These are phyloP conservation scores for Aspergillus piperis DNA, from an alignment of 2,329 filamentous ascomycete genomes.

Conservation along the genomic window DNA sequence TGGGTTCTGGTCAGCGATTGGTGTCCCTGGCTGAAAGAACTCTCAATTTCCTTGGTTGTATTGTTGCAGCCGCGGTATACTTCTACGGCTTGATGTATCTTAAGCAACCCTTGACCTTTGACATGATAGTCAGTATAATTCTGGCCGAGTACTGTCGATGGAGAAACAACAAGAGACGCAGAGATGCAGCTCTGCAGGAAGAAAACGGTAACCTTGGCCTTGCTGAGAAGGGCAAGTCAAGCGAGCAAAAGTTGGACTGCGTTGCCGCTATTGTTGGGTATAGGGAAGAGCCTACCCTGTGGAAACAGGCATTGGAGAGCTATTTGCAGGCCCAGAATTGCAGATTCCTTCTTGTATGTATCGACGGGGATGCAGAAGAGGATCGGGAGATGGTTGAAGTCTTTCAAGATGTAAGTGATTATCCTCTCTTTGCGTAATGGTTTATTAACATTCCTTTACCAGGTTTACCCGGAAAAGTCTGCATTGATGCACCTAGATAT, in stretches of 20 bases:
- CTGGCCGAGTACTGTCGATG: constrained; percentile 31
- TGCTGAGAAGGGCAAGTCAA: not conserved
- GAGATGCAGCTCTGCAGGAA: constrained; percentile 18
- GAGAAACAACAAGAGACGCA: constrained; percentile 25
- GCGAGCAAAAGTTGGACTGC: constrained; percentile 21
- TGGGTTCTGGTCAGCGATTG: not conserved
- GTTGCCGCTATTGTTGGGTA: constrained; percentile 35
- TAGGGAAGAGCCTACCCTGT: constrained; percentile 33
- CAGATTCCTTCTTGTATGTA: constrained; percentile 30
- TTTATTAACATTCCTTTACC: not conserved
- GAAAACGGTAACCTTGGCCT: constrained; percentile 16
- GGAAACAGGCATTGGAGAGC: constrained; percentile 30
- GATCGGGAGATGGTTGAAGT: constrained; percentile 34
- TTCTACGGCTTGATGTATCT: constrained; percentile 25
- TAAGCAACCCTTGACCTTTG: constrained; percentile 28
- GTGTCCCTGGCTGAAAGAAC: constrained; percentile 25
- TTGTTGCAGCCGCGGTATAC: constrained; percentile 26
- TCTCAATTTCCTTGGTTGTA: constrained; percentile 31
- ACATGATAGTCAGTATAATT: constrained; percentile 31
- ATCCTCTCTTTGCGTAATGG: not conserved
- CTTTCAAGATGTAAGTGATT: constrained; percentile 17
- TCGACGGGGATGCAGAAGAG: constrained; percentile 32
- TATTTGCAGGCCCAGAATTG: constrained; percentile 29
- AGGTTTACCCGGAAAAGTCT: constrained; percentile 27
- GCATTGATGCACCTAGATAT: constrained; percentile 27